Evolutionary conservation across 75 land plant genomes (phyloP).

Genomic region (Pinus taeda): DNA sequence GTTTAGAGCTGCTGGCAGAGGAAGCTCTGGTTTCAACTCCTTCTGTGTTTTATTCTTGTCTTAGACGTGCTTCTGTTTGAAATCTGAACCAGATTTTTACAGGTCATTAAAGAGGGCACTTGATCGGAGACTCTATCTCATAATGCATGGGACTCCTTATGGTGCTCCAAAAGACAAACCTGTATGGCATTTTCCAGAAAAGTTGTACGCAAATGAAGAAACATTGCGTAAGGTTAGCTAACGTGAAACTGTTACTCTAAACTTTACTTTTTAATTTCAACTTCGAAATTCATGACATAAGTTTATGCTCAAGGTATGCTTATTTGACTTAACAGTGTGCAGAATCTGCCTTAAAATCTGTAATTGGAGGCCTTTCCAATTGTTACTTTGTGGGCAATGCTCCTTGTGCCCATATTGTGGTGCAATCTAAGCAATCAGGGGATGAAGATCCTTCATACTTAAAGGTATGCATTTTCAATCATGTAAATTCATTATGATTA

Average conservation of each 20-base stretch:
- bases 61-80: neutral
- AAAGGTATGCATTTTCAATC: constrained; percentile 42
- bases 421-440: constrained; percentile 27
- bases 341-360: constrained; percentile 75
- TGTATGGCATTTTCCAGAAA: constrained; percentile 98
- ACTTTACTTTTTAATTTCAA: neutral
- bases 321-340: constrained; percentile 67
- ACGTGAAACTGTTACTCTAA: neutral
- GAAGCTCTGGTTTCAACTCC: neutral
- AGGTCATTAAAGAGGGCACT: constrained; percentile 94
- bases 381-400: constrained; percentile 98
- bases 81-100: neutral
- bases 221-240: constrained; percentile 68
- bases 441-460: constrained; percentile 17
- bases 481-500: neutral
- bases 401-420: constrained; percentile 77
- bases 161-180: constrained; percentile 57
- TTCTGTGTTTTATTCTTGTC: neutral
- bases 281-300: neutral
- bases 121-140: constrained; percentile 85
- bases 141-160: constrained; percentile 67
- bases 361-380: constrained; percentile 59
- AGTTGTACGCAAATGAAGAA: constrained; percentile 74
- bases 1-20: neutral
- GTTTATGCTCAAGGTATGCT: neutral